phyloP scores from a whole-genome alignment of 1,284 basidiomycete species.

The Boletus mariae region DNA sequence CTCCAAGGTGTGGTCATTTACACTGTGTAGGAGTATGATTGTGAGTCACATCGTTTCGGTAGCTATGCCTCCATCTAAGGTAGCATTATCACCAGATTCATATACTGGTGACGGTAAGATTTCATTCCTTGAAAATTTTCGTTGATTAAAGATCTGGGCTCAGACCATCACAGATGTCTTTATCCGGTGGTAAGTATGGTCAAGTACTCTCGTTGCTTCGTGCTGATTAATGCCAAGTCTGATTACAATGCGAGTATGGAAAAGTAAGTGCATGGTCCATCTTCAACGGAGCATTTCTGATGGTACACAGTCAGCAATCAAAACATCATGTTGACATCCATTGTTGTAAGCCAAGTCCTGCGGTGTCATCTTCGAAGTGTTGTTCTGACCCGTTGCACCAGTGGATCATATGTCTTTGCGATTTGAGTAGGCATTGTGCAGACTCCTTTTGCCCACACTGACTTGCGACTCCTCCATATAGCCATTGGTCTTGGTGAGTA shows the following conservation, averaged over 20 bases:
- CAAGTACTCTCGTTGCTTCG: not conserved
- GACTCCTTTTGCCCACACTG: not conserved
- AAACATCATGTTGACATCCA: not conserved
- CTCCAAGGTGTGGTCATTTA: not conserved
- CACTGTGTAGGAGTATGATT: conserved; percentile 38
- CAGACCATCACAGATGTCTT: not conserved
- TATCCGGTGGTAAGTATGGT: not conserved
- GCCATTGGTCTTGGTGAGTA: not conserved
- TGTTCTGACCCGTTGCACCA: not conserved
- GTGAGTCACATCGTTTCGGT: conserved; percentile 30
- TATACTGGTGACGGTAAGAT: not conserved
- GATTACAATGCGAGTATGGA: not conserved
- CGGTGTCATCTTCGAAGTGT: not conserved
- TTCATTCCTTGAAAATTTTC: not conserved
- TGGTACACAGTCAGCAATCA: not conserved
- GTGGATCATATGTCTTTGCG: not conserved
- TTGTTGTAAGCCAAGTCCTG: not conserved
- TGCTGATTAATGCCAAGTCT: not conserved
- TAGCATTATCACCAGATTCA: not conserved
- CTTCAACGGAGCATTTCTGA: not conserved
- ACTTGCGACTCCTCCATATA: not conserved
- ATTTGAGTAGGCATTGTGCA: not conserved
- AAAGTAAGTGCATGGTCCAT: not conserved
- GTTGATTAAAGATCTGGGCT: not conserved
- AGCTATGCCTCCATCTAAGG: not conserved